These are phyloP conservation scores for Stenogyne calaminthoides DNA, from an alignment of 305 asterid genomes.

Conservation along the genomic window DNA sequence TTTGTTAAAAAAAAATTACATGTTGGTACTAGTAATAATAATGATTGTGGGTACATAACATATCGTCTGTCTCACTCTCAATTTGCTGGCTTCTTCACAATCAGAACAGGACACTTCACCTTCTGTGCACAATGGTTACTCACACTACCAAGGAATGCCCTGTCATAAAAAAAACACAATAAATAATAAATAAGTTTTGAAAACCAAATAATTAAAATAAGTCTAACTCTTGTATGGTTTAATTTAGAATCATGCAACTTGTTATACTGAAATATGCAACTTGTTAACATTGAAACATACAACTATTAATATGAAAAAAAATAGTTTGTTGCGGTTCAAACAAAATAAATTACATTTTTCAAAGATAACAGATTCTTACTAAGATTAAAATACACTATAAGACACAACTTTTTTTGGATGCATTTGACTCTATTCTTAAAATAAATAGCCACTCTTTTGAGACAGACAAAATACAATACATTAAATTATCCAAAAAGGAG, in stretches of 20 bases:
- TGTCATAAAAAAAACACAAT: slow-evolving; percentile 27
- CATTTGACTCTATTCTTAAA: no score
- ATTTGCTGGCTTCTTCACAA: slow-evolving; percentile 64
- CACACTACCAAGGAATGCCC: slow-evolving; percentile 87
- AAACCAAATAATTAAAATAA: no score
- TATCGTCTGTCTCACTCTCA: slow-evolving; percentile 28
- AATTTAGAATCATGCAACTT: no score
- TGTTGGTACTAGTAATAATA: neutral
- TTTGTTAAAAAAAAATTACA: neutral
- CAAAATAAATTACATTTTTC: no score
- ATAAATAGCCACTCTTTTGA: neutral
- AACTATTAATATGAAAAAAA: no score
- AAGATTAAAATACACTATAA: no score
- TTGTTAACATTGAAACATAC: no score
- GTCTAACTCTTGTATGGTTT: no score
- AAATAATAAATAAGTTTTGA: neutral
- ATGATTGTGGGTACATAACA: neutral
- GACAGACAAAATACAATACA: neutral
- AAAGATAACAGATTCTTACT: no score
- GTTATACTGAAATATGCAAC: no score
- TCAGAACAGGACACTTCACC: slow-evolving; percentile 68
- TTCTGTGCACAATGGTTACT: slow-evolving; percentile 77
- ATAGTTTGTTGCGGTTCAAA: no score
- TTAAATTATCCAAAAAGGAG: neutral
- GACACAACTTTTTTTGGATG: no score